These are phyloP conservation scores for Grammothele lineata DNA, from an alignment of 768 basidiomycete genomes.

Conservation along the genomic window DNA sequence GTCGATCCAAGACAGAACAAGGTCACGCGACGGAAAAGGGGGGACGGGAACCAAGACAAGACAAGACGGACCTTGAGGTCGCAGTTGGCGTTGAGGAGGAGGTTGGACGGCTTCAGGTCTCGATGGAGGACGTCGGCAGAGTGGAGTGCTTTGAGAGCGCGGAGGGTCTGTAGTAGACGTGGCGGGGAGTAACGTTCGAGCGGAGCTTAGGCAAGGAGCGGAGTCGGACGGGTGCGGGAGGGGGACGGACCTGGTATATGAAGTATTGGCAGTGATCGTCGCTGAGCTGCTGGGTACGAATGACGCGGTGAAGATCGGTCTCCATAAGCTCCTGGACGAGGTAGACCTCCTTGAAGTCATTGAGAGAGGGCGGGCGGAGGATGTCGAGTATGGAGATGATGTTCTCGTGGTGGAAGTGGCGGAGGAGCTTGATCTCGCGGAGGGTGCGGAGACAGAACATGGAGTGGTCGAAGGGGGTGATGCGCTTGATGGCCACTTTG, in stretches of 20 bases:
- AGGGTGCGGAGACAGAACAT: constrained; percentile 94
- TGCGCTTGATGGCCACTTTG: constrained; percentile 96
- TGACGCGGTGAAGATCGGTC: constrained; percentile 95
- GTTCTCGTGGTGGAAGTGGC: constrained; percentile 81
- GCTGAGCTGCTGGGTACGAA: constrained; percentile 87
- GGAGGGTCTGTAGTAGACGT: constrained; percentile 65
- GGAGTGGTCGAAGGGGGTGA: constrained; percentile 91
- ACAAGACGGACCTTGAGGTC: constrained; percentile 73
- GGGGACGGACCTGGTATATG: constrained; percentile 73
- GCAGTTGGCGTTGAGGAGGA: constrained; percentile 94
- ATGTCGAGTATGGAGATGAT: constrained; percentile 97
- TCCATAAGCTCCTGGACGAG: constrained; percentile 81
- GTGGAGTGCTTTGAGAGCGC: constrained; percentile 92
- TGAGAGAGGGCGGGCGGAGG: constrained; percentile 66
- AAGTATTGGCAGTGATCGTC: constrained; percentile 98
- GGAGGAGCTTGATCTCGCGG: constrained; percentile 90
- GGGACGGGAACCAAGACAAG: neutral
- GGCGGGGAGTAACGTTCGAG: neutral
- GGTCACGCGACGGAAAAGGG: neutral
- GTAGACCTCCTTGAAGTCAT: constrained; percentile 83
- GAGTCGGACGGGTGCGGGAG: neutral
- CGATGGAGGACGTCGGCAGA: constrained; percentile 93
- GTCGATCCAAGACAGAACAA: too few relatives aligned
- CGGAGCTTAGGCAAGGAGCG: neutral
- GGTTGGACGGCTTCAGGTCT: constrained; percentile 94